Evolutionary conservation across 1,284 basidiomycete species (phyloP), one percentile per base, ranked within the genome.

Genomic region (Austroboletus niveus): DNA sequence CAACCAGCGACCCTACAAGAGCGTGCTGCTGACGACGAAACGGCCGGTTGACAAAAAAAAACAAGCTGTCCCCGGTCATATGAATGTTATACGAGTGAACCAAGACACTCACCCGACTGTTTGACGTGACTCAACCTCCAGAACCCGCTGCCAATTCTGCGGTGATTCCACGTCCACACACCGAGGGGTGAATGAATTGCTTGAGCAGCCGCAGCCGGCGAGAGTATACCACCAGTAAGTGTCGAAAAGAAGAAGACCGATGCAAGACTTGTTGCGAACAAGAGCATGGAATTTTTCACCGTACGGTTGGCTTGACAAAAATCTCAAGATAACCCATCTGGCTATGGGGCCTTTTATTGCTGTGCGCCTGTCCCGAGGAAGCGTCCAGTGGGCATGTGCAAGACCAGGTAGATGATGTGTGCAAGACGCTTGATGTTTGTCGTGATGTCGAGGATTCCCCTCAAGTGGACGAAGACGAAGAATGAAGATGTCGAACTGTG

Each of bases 21-120:
- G 12, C 42, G 31, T 35, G 36, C 38, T 9, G 8, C 47, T 17
- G 38, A 45, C 20, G n/a, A 40, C 41, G n/a, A 56, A 49, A 3
- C 14, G 17, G 35, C 45, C 45, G 10, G 32, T 41, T 46, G 39
- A 55, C 39, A 7, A 43, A 22, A 42, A 43, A 46, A 49, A 46
- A 49, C 54, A 12, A 54, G 45, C 51, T 60, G 60, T 64, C 62
- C 22, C 22, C 22, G 22, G 22, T 24, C 22, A 5, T 24, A 60
- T 64, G 59, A 62, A 59, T 60, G 53, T 46, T 17, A 48, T 47
- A 51, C 34, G 61, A 67, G 59, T 64, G 62, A 65, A 56, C 45
- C 61, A 65, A 67, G 63, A 62, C 65, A 64, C 62, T 64, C 63
- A 60, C 63, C 17, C 50, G 24, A 49, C 44, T 45, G 59, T 62